Evolutionary conservation across 352 stramenopile species (phyloP).

Genomic region (Globisporangium cylindrosporum): DNA sequence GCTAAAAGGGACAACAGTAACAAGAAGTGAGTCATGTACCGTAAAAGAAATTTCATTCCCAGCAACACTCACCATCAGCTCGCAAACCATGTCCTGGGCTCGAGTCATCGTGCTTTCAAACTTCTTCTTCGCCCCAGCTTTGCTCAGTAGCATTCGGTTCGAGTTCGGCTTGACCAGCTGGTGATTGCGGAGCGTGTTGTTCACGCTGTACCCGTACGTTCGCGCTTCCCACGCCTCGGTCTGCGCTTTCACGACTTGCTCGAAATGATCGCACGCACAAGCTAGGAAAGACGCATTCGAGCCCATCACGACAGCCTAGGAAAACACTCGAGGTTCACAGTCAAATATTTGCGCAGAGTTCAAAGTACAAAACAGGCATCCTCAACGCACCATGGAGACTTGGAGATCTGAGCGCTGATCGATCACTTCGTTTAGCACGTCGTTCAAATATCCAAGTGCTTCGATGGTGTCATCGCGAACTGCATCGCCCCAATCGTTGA

Average conservation of each 20-base stretch:
- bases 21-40: neutral
- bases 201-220: conserved; percentile 71
- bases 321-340: neutral
- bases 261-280: conserved; percentile 64
- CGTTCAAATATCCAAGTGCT: conserved; percentile 62
- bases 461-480: conserved; percentile 79
- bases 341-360: neutral
- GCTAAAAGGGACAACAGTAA: conserved; percentile 25
- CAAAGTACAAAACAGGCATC: neutral
- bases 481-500: conserved; percentile 73
- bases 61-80: conserved; percentile 60
- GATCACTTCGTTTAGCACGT: conserved; percentile 74
- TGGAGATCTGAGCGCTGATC: conserved; percentile 70
- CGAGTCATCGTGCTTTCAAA: conserved; percentile 78
- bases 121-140: conserved; percentile 74
- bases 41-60: neutral
- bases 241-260: conserved; percentile 58
- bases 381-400: conserved; percentile 56
- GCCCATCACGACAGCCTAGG: conserved; percentile 65
- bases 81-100: conserved; percentile 81
- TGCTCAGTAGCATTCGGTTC: conserved; percentile 48
- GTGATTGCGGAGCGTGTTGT: conserved; percentile 40
- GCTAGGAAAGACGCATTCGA: conserved; percentile 71
- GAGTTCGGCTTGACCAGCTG: conserved; percentile 44
- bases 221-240: conserved; percentile 67